These are phyloP conservation scores for Sistotremastrum suecicum DNA, from an alignment of 768 basidiomycete species.

Conservation along the genomic window DNA sequence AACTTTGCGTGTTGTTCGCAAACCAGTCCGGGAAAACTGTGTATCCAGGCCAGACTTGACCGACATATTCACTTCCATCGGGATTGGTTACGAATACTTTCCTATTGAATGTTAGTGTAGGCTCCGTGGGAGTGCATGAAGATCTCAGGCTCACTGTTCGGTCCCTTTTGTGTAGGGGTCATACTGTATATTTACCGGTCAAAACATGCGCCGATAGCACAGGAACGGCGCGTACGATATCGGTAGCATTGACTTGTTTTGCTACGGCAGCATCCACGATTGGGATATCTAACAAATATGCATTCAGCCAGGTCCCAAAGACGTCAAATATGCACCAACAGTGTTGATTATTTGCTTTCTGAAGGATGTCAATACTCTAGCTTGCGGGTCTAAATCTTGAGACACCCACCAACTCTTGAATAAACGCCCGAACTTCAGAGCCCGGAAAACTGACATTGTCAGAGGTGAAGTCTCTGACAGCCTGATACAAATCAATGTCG, in stretches of 20 bases:
- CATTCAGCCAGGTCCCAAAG: neutral
- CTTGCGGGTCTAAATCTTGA: neutral
- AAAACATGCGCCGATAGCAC: neutral
- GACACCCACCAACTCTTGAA: conserved; percentile 36
- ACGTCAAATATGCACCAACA: conserved; percentile 16
- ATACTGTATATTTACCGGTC: conserved; percentile 28
- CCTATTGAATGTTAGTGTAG: conserved; percentile 18
- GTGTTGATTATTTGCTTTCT: conserved; percentile 34
- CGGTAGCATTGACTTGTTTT: conserved; percentile 41
- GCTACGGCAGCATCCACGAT: conserved; percentile 55
- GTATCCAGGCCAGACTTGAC: conserved; percentile 69
- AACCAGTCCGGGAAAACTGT: conserved; percentile 60
- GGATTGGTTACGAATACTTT: conserved; percentile 63
- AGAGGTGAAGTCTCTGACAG: conserved; percentile 52
- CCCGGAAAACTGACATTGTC: conserved; percentile 51
- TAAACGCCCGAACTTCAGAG: conserved; percentile 39
- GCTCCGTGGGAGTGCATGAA: neutral
- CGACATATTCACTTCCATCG: conserved; percentile 56
- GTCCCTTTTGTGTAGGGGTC: conserved; percentile 49
- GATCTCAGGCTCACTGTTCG: conserved; percentile 22
- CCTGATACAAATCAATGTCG: conserved; percentile 62
- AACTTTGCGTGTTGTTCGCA: conserved; percentile 31
- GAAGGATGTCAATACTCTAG: neutral
- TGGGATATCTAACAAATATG: conserved; percentile 36
- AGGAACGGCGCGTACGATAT: conserved; percentile 32